phyloP scores from a whole-genome alignment of 306 rosid genomes.

The Malus sylvestris region DNA sequence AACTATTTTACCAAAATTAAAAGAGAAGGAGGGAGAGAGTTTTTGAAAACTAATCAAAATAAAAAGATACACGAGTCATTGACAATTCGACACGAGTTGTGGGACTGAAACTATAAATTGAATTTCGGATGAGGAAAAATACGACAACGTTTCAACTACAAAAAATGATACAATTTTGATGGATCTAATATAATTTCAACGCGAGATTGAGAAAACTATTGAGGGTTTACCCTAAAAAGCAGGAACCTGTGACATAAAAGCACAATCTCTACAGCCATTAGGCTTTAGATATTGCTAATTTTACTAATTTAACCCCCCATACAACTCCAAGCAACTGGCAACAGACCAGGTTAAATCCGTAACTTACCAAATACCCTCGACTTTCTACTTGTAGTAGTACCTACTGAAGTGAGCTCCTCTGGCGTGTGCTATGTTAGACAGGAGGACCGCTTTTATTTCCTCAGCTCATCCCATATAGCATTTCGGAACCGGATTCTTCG shows the following conservation, averaged over 20 bases:
- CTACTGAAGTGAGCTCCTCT: background rate
- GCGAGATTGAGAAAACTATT: background rate
- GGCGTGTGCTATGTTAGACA: conserved; percentile 21
- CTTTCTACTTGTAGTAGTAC: background rate
- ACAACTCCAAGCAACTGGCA: conserved; percentile 7
- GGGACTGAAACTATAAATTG: conserved; percentile 9
- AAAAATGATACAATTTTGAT: conserved; percentile 41
- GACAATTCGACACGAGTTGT: background rate
- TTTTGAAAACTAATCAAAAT: background rate
- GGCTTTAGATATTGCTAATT: conserved; percentile 9
- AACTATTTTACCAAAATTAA: no score
- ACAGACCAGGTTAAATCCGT: conserved; percentile 8
- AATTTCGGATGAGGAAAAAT: background rate
- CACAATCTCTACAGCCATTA: conserved; percentile 21
- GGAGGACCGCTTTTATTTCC: background rate
- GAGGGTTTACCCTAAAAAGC: conserved; percentile 23
- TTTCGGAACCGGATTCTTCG: conserved; percentile 29
- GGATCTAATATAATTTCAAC: conserved; percentile 18
- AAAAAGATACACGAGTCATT: background rate
- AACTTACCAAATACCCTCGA: background rate
- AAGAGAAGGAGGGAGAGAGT: no score
- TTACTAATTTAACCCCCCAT: background rate
- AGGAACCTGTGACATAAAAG: conserved; percentile 16
- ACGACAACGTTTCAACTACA: conserved; percentile 27
- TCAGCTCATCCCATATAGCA: conserved; percentile 34